phyloP scores from a whole-genome alignment of 2,329 filamentous ascomycete genomes.

The Aspergillus intermedius region DNA sequence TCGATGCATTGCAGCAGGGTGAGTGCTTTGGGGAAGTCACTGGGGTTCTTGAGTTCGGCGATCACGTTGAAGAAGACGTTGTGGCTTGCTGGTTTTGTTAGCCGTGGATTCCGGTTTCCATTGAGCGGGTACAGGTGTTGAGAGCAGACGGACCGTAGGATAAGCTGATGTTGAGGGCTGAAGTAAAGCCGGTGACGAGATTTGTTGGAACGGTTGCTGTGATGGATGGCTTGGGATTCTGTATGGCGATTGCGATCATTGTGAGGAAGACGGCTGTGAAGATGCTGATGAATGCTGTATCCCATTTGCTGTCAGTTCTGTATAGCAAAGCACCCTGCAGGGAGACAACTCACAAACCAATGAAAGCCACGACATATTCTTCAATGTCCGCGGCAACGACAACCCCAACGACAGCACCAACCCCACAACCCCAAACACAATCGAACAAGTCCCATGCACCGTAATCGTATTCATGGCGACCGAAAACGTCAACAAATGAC shows the following conservation, averaged over 20 bases:
- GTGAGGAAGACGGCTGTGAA: slow-evolving; percentile 41
- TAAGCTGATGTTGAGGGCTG: not conserved
- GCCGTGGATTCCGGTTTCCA: too few species aligned
- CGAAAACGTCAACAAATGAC: slow-evolving; percentile 40
- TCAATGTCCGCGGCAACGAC: slow-evolving; percentile 54
- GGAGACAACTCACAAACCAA: slow-evolving; percentile 35
- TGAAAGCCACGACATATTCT: slow-evolving; percentile 54
- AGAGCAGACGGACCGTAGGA: not conserved
- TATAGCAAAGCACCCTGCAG: too few species aligned
- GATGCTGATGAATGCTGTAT: slow-evolving; percentile 53
- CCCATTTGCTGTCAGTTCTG: not conserved
- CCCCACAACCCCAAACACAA: not conserved
- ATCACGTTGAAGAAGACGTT: slow-evolving; percentile 63
- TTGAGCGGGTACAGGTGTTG: too few species aligned
- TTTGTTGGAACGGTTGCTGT: not conserved
- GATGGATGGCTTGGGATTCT: slow-evolving; percentile 9
- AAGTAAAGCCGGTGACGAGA: not conserved
- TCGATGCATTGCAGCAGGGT: slow-evolving; percentile 55
- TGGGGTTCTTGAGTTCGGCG: slow-evolving; percentile 56
- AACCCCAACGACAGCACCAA: slow-evolving; percentile 47
- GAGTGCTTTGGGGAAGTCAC: slow-evolving; percentile 57
- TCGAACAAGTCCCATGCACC: slow-evolving; percentile 47
- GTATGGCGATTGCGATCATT: slow-evolving; percentile 14
- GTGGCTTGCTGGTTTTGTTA: slow-evolving; percentile 41
- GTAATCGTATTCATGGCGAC: slow-evolving; percentile 56